Conservation (phyloP, 441 rosid genomes). For the Lepidium campestre region DNA sequence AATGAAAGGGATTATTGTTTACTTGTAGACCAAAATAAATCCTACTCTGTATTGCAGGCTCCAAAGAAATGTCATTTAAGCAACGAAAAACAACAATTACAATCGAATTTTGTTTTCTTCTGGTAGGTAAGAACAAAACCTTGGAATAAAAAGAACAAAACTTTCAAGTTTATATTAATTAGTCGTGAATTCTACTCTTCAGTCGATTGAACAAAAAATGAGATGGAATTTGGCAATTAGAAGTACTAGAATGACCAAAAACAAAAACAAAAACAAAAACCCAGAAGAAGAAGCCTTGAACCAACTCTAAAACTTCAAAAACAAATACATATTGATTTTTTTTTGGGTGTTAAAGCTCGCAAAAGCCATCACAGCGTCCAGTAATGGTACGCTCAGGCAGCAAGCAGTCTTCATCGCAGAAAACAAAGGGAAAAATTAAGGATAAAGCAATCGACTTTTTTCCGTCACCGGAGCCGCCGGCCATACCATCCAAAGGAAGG, state of each 20-base stretch:
- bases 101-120: not conserved
- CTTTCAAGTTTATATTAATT: not conserved
- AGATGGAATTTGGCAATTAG: too few relatives aligned
- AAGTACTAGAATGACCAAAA: too few relatives aligned
- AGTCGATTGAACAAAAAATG: not conserved
- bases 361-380: slow-evolving; percentile 44
- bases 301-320: not conserved
- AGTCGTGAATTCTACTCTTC: not conserved
- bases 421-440: slow-evolving; percentile 1
- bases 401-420: slow-evolving; percentile 67
- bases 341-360: slow-evolving; percentile 39
- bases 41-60: not conserved
- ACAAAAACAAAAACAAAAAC: not conserved
- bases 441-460: not conserved
- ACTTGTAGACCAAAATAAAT: not conserved
- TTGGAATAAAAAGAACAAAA: too few relatives aligned
- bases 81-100: not conserved
- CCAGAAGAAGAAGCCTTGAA: not conserved
- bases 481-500: slow-evolving; percentile 10
- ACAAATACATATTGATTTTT: not conserved
- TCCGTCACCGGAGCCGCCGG: slow-evolving; percentile 37
- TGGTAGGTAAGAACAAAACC: not conserved
- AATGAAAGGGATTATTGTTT: not conserved
- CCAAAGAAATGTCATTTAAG: not conserved
- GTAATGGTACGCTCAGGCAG: slow-evolving; percentile 41